Conservation (phyloP, 2,329 filamentous ascomycete genomes). For the Penicillium nordicum region DNA sequence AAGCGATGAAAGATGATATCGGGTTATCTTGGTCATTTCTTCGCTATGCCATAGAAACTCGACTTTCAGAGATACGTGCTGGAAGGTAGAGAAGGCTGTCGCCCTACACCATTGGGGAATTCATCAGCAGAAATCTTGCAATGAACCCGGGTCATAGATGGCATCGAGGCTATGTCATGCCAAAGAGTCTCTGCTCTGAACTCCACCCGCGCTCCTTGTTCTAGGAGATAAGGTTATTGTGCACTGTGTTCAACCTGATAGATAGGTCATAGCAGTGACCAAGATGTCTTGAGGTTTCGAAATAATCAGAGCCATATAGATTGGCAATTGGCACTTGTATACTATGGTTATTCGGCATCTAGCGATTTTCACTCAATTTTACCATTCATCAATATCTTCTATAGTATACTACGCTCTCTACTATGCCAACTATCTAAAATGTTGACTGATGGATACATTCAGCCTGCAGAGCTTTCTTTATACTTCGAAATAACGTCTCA, state of each 20-base stretch:
- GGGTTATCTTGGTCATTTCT: not conserved
- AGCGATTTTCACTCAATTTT: not conserved
- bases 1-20: constrained; percentile 36
- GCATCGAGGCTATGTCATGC: not conserved
- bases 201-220: not conserved
- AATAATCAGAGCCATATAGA: not conserved
- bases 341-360: not conserved
- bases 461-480: no score
- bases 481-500: no score
- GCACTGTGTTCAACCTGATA: not conserved
- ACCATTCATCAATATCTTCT: not conserved
- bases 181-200: not conserved
- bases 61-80: not conserved
- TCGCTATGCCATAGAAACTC: not conserved
- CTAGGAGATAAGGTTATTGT: not conserved
- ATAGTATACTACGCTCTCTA: no score
- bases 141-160: not conserved
- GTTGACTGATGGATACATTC: no score
- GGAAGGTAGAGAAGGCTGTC: no score
- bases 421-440: no score
- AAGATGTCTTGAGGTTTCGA: not conserved
- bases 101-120: not conserved
- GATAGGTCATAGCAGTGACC: not conserved
- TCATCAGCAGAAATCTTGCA: not conserved
- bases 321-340: constrained; percentile 3